Percentiles rank a stretch among this genome's conserved stretches.
Conservation (phyloP, 352 stramenopile genomes). For the Achlya hypogyna region DNA sequence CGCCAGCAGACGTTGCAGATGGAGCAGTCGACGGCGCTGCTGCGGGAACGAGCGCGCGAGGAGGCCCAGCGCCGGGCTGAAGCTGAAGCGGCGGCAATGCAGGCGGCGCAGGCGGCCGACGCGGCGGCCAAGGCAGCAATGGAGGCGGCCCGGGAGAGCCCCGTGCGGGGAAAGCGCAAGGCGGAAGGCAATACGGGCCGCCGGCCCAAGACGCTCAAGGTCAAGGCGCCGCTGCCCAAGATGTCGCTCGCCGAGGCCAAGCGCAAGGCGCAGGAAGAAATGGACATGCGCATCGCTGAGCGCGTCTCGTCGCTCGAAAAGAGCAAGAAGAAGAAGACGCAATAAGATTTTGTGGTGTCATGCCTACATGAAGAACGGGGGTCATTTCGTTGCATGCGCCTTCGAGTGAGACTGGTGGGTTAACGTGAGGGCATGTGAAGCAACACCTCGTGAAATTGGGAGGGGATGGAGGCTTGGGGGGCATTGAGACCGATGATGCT, state of each 20-base stretch:
- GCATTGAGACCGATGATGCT: too few species aligned
- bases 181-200: background rate
- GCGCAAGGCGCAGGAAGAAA: constrained; percentile 15
- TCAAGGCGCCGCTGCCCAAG: constrained; percentile 14
- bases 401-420: too few species aligned
- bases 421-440: too few species aligned
- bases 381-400: too few species aligned
- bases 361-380: too few species aligned
- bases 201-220: constrained; percentile 5
- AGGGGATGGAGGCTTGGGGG: too few species aligned
- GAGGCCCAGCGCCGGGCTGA: constrained; percentile 47
- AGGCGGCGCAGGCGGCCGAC: constrained; percentile 52
- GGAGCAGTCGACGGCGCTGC: constrained; percentile 31
- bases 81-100: constrained; percentile 46
- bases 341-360: background rate
- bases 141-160: constrained; percentile 32
- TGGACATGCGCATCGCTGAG: constrained; percentile 12
- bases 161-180: constrained; percentile 9
- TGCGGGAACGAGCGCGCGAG: constrained; percentile 40
- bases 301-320: constrained; percentile 11
- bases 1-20: constrained; percentile 34
- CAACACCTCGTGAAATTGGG: too few species aligned
- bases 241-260: constrained; percentile 10
- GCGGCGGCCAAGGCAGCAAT: constrained; percentile 60
- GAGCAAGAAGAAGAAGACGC: background rate